Percentiles rank a stretch among this genome's conserved stretches.
These are phyloP conservation scores for Taphrina betulina DNA, from an alignment of 1,139 yeast species.

Conservation along the genomic window DNA sequence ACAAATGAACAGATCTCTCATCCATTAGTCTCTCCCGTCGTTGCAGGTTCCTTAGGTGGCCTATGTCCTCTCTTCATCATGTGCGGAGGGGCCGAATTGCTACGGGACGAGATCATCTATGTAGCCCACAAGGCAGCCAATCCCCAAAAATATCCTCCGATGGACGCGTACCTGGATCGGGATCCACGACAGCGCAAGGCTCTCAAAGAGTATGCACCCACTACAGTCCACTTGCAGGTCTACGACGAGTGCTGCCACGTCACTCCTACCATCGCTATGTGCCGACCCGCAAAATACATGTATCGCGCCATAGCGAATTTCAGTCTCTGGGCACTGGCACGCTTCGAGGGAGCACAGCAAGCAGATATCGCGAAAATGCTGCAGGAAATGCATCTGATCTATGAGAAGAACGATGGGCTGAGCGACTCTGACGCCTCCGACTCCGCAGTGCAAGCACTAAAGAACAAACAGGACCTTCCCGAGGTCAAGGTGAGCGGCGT, in stretches of 20 bases:
- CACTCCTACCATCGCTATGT: slow-evolving; percentile 33
- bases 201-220: slow-evolving; percentile 19
- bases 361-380: slow-evolving; percentile 13
- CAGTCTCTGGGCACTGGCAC: slow-evolving; percentile 31
- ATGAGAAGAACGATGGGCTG: background rate
- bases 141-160: slow-evolving; percentile 19
- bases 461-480: background rate
- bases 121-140: slow-evolving; percentile 31
- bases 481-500: slow-evolving; percentile 26
- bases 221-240: slow-evolving; percentile 30
- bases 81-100: slow-evolving; percentile 32
- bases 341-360: slow-evolving; percentile 20
- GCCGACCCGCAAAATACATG: slow-evolving; percentile 31
- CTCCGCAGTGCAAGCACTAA: background rate
- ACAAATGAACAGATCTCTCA: slow-evolving; percentile 32
- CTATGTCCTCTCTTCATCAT: slow-evolving; percentile 30
- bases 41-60: slow-evolving; percentile 32
- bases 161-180: slow-evolving; percentile 22
- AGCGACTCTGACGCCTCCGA: slow-evolving; percentile 11
- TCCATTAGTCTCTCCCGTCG: slow-evolving; percentile 33
- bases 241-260: slow-evolving; percentile 35
- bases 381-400: background rate
- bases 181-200: slow-evolving; percentile 18
- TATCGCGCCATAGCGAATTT: slow-evolving; percentile 32
- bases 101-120: slow-evolving; percentile 34